Conservation (phyloP, 306 rosid genomes). For the Castanea crenata region DNA sequence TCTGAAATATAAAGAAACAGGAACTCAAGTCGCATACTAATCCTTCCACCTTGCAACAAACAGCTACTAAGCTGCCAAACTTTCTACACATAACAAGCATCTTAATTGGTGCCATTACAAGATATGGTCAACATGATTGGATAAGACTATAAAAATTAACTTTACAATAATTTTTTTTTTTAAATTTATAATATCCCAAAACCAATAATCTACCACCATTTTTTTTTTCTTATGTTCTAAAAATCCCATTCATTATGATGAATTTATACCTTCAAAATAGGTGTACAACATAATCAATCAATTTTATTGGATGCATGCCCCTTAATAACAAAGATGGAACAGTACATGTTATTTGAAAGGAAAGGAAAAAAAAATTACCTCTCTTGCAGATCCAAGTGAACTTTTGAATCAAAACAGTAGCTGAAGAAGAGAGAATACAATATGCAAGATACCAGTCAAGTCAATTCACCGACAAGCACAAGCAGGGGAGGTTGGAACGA, state of each 20-base stretch:
- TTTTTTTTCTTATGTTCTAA: background rate
- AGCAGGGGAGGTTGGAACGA: background rate
- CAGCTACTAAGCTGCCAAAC: too few species aligned
- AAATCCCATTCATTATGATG: background rate
- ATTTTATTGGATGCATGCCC: background rate
- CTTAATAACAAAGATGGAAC: background rate
- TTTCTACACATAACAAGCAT: too few species aligned
- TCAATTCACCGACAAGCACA: conserved; percentile 9
- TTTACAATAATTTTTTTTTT: background rate
- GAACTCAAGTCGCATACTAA: too few species aligned
- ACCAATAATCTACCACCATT: background rate
- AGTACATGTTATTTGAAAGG: background rate
- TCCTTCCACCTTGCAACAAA: too few species aligned
- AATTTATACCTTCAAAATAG: background rate
- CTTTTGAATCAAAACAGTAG: background rate
- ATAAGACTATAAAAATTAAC: too few species aligned
- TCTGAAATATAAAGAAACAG: too few species aligned
- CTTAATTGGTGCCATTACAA: too few species aligned
- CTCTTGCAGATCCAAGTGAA: background rate
- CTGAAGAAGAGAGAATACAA: background rate
- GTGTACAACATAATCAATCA: background rate
- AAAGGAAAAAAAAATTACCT: background rate
- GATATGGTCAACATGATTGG: too few species aligned
- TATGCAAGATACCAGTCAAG: background rate
- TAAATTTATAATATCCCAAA: background rate